phyloP scores from a whole-genome alignment of 148 eudicot genomes.

The Simmondsia chinensis region DNA sequence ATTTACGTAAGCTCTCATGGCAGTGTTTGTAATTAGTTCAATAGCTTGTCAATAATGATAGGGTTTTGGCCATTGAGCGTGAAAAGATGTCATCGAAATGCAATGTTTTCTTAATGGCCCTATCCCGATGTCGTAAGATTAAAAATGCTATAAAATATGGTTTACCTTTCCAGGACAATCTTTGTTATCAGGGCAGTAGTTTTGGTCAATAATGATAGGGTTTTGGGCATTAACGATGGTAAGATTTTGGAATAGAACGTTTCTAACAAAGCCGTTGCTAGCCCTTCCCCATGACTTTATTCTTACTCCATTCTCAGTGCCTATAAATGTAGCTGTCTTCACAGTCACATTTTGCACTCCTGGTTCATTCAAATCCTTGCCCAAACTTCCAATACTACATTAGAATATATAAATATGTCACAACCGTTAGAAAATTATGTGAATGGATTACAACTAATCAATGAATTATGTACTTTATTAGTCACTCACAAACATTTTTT shows the following conservation, averaged over 20 bases:
- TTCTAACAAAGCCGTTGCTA: constrained; percentile 38
- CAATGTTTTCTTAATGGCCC: too few species aligned
- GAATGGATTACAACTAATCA: too few species aligned
- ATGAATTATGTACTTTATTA: too few species aligned
- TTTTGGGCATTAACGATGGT: constrained; percentile 37
- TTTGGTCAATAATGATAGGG: constrained; percentile 47
- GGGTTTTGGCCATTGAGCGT: too few species aligned
- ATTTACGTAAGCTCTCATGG: too few species aligned
- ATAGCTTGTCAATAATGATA: too few species aligned
- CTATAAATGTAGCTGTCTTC: constrained; percentile 16
- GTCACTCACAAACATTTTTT: too few species aligned
- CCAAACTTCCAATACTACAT: constrained; percentile 58
- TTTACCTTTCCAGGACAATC: constrained; percentile 37
- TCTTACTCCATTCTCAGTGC: constrained; percentile 50
- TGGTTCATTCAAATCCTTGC: constrained; percentile 23
- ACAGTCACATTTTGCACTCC: constrained; percentile 54
- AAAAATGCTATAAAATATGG: neutral
- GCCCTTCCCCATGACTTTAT: constrained; percentile 65
- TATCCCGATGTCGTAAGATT: too few species aligned
- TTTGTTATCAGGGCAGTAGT: constrained; percentile 37
- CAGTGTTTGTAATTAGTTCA: too few species aligned
- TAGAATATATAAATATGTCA: too few species aligned
- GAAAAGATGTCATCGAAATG: too few species aligned
- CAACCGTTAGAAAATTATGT: too few species aligned
- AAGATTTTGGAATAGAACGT: constrained; percentile 27